Conservation (phyloP, 2,329 filamentous ascomycete genomes). For the Aspergillus fischeri region DNA sequence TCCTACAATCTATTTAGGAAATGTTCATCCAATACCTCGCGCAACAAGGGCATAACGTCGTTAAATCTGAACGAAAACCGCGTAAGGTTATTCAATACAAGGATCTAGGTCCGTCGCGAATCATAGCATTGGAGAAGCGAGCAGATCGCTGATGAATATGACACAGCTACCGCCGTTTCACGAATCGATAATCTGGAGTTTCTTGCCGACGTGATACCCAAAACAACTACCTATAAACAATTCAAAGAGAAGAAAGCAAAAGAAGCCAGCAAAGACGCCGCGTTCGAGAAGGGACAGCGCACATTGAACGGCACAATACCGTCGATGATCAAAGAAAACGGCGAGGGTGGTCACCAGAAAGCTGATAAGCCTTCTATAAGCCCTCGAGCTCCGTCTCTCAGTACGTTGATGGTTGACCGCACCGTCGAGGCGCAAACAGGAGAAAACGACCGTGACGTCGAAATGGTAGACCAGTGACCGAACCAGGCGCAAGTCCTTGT, state of each 20-base stretch:
- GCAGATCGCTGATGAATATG: conserved; percentile 6
- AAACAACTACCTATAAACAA: conserved; percentile 75
- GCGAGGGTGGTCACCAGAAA: conserved; percentile 16
- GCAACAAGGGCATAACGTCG: conserved; percentile 77
- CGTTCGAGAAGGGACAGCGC: conserved; percentile 37
- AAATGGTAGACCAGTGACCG: conserved; percentile 53
- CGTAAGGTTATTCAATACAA: conserved; percentile 93
- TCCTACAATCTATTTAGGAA: conserved; percentile 54
- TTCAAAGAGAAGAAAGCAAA: conserved; percentile 61
- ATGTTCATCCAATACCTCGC: conserved; percentile 94
- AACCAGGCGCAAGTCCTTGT: not conserved
- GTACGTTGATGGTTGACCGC: conserved; percentile 53
- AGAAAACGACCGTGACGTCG: conserved; percentile 50
- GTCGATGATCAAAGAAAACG: conserved; percentile 18
- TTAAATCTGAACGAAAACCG: conserved; percentile 87
- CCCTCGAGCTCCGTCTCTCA: conserved; percentile 42
- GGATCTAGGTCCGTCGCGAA: conserved; percentile 65
- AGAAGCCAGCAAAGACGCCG: conserved; percentile 27
- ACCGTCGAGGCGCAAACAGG: conserved; percentile 45
- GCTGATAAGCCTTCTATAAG: conserved; percentile 20
- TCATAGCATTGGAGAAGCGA: not conserved
- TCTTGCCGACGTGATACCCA: conserved; percentile 82
- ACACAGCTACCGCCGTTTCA: conserved; percentile 72
- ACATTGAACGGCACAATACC: conserved; percentile 30
- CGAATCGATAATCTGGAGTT: conserved; percentile 95